phyloP scores from a whole-genome alignment of 2,329 filamentous ascomycete species.

The Helotiales sp. region DNA sequence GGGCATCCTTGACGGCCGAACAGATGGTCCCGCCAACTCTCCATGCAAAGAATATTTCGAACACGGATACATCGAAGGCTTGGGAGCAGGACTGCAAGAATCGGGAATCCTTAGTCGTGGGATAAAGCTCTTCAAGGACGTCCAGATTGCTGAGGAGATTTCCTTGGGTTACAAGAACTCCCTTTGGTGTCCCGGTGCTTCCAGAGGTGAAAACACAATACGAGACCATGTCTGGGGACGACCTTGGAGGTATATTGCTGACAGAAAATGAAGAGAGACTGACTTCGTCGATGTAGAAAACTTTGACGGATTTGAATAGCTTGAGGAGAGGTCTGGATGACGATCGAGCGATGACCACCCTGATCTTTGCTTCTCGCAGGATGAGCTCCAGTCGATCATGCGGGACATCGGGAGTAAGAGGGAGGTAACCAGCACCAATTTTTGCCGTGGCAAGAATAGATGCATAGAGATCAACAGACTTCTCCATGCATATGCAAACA shows the following conservation, averaged over 20 bases:
- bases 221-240: constrained; percentile 51
- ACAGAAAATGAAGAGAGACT: constrained; percentile 30
- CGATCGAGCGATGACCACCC: constrained; percentile 50
- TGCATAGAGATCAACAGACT: constrained; percentile 73
- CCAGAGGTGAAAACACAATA: constrained; percentile 87
- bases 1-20: constrained; percentile 71
- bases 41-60: constrained; percentile 90
- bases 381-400: constrained; percentile 63
- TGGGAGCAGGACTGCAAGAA: constrained; percentile 84
- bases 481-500: constrained; percentile 79
- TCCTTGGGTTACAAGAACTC: constrained; percentile 75
- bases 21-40: constrained; percentile 78
- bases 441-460: constrained; percentile 78
- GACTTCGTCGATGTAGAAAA: constrained; percentile 41
- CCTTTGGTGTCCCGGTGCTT: constrained; percentile 78
- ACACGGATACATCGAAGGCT: constrained; percentile 86
- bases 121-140: constrained; percentile 69
- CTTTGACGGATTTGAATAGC: constrained; percentile 25
- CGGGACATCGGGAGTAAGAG: constrained; percentile 76
- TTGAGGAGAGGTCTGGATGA: constrained; percentile 38
- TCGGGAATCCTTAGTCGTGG: constrained; percentile 52
- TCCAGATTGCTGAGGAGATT: constrained; percentile 80
- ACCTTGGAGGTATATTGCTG: constrained; percentile 29
- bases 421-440: constrained; percentile 78
- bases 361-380: constrained; percentile 61